Percentiles rank a stretch among this genome's conserved stretches.
Evolutionary conservation across 1,139 yeast species (phyloP).

Genomic region (Yamadazyma friedrichii): DNA sequence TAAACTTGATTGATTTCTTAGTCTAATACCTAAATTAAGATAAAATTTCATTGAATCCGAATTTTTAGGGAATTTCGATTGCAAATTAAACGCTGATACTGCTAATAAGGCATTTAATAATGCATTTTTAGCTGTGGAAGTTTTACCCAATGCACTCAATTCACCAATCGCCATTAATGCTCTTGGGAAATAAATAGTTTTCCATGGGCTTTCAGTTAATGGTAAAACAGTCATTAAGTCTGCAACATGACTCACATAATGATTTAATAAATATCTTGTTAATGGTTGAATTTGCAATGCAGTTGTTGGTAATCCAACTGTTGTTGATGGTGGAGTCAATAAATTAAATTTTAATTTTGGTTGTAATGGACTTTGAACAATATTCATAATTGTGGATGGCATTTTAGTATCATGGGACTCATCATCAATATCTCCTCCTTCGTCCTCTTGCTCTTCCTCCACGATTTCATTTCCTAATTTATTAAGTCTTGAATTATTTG

Average conservation of each 20-base stretch:
- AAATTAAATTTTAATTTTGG: conserved; percentile 44
- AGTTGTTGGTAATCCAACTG: conserved; percentile 53
- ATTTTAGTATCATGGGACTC: conserved; percentile 31
- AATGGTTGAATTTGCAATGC: conserved; percentile 66
- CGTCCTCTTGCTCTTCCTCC: background rate
- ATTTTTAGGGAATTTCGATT: conserved; percentile 62
- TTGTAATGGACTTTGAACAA: conserved; percentile 44
- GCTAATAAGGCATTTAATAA: conserved; percentile 77
- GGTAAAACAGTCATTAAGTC: conserved; percentile 88
- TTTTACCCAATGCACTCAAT: conserved; percentile 67
- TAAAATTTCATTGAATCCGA: conserved; percentile 68
- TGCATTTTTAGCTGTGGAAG: conserved; percentile 77
- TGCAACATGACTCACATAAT: conserved; percentile 78
- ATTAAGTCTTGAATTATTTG: conserved; percentile 12
- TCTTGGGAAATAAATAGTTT: conserved; percentile 76
- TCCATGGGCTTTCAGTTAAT: conserved; percentile 84
- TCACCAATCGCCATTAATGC: conserved; percentile 84
- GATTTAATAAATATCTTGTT: conserved; percentile 66
- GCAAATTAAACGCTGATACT: conserved; percentile 78
- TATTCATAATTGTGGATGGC: conserved; percentile 48
- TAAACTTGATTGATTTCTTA: conserved; percentile 71
- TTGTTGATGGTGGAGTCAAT: conserved; percentile 17
- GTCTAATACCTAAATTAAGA: conserved; percentile 66
- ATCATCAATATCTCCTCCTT: conserved; percentile 23
- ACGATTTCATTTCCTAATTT: conserved; percentile 28